phyloP scores from a whole-genome alignment of 305 asterid genomes.

The Ruellia speciosa region DNA sequence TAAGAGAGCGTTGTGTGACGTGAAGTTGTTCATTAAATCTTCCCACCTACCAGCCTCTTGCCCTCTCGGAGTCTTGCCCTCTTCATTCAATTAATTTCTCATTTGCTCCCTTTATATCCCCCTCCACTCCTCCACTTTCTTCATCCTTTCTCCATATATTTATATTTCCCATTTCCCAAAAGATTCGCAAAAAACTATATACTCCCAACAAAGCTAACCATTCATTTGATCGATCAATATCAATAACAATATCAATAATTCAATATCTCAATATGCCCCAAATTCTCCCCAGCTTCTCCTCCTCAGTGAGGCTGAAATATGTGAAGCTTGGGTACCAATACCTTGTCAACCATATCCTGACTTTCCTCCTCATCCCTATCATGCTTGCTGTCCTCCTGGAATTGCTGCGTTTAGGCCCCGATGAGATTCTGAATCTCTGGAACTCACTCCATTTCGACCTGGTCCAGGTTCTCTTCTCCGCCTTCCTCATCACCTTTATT shows the following conservation, averaged over 20 bases:
- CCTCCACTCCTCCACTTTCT: constrained; percentile 3
- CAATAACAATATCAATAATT: no score
- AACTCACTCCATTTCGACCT: constrained; percentile 35
- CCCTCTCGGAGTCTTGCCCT: no score
- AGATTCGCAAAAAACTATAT: no score
- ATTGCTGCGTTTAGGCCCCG: constrained; percentile 31
- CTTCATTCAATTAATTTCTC: not conserved
- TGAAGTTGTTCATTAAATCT: constrained; percentile 43
- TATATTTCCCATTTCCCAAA: no score
- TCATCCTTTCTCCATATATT: not conserved
- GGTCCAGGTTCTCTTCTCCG: constrained; percentile 32
- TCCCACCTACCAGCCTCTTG: constrained; percentile 27
- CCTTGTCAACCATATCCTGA: constrained; percentile 40
- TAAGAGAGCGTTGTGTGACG: constrained; percentile 51
- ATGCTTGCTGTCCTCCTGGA: constrained; percentile 22
- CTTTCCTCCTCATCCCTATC: constrained; percentile 26
- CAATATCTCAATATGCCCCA: no score
- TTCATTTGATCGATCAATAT: no score
- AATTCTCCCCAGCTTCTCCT: constrained; percentile 16
- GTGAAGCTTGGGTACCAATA: constrained; percentile 38
- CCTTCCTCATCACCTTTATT: constrained; percentile 29
- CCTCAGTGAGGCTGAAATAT: constrained; percentile 26
- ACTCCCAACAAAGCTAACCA: no score
- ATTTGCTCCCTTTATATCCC: constrained; percentile 36
- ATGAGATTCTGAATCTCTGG: constrained; percentile 27